Percentiles rank a stretch among this genome's conserved stretches.
Conservation (phyloP, 345 rosid species). For the Zanthoxylum bungeanum region DNA sequence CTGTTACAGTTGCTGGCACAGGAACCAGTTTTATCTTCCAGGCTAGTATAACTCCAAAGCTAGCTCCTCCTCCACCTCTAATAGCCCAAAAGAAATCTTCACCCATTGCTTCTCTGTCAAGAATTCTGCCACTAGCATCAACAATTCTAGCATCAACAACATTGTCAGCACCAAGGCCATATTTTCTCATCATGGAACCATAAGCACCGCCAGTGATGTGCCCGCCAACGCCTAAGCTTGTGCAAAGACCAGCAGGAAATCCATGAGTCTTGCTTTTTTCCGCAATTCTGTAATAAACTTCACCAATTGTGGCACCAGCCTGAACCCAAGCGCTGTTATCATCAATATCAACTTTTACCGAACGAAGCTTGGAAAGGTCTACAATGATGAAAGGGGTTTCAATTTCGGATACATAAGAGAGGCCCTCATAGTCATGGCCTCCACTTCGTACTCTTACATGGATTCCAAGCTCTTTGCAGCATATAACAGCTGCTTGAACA, state of each 20-base stretch:
- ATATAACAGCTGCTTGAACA: constrained; percentile 28
- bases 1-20: constrained; percentile 19
- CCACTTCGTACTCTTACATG: constrained; percentile 31
- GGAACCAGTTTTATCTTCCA: constrained; percentile 24
- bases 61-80: constrained; percentile 24
- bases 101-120: constrained; percentile 20
- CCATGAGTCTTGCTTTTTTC: constrained; percentile 26
- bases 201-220: constrained; percentile 23
- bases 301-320: constrained; percentile 39
- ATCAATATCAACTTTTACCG: constrained; percentile 21
- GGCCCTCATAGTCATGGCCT: constrained; percentile 41
- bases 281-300: constrained; percentile 29
- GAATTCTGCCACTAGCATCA: constrained; percentile 14
- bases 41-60: constrained; percentile 19
- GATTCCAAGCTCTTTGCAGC: constrained; percentile 18
- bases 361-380: constrained; percentile 29
- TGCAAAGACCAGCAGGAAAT: constrained; percentile 33
- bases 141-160: constrained; percentile 22
- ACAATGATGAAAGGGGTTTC: constrained; percentile 29
- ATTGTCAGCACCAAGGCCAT: constrained; percentile 23
- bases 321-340: constrained; percentile 35
- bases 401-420: constrained; percentile 27
- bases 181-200: constrained; percentile 27
- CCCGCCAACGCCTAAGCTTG: constrained; percentile 30
- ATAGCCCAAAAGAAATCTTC: constrained; percentile 31